Base-by-base conservation (phyloP, 2,329 filamentous ascomycete species). In the Colletotrichum musicola region DNA sequence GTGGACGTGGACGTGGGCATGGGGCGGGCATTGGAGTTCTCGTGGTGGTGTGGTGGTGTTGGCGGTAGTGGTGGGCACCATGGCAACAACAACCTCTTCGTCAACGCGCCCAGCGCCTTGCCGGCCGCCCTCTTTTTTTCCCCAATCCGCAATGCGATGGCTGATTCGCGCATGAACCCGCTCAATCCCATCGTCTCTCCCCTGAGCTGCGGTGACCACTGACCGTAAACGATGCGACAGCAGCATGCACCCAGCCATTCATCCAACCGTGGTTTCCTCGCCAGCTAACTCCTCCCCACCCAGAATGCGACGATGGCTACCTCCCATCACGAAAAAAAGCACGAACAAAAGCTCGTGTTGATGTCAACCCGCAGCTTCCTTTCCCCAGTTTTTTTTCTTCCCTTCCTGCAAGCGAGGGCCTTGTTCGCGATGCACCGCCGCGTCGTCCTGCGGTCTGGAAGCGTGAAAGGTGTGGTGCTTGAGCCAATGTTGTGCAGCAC, bases 401-500 rank as follows among this genome's bases (percentile, higher is more conserved):
- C 55, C 30, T 10, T 54, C 44, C 55, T 65, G 70, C 63, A 62
- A 46, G 58, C 67, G 55, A 47, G 50, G 50, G 61, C 62, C 44
- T 60, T 59, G 42, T 57, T 50, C 57, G 51, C 55, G n/a, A 50
- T 62, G 66, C 60, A 44, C 54, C 59, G 68, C 64, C 42, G 65
- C 59, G 44, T 64, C 40, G 56, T 50, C 35, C 13, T 61, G 55
- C 38, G 68, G 64, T 64, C 59, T 63, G 61, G 56, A 66, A 65
- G 62, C 46, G 58, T 63, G 46, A 42, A 62, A 49, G 30, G 30
- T 35, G 25, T 70, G 64, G 64, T 59, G 64, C 64, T 68, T 59
- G 56, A 59, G 50, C 57, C 60, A 69, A 69, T 69, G 73, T 74
- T 68, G 68, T 74, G 73, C 73, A 74, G 73, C 54, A 73, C 61